Evolutionary conservation across 306 rosid genomes (phyloP).

Genomic region (Cicer pinnatifidum): DNA sequence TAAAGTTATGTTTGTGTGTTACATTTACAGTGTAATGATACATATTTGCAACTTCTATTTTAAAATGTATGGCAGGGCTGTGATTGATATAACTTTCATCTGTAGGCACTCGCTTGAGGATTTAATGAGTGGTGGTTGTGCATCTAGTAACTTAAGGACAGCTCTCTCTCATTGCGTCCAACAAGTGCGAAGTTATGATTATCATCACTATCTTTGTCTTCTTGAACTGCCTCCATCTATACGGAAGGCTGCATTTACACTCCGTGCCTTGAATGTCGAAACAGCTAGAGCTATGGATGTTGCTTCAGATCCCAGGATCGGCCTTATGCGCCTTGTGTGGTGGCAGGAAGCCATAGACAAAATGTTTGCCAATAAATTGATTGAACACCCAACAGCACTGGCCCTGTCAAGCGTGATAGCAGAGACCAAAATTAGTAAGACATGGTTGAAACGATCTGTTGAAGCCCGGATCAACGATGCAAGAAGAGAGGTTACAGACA

Average conservation of each 20-base stretch:
- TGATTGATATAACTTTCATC: slow-evolving; percentile 32
- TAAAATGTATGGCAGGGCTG: neutral
- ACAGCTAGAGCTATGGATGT: slow-evolving; percentile 87
- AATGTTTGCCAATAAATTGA: slow-evolving; percentile 62
- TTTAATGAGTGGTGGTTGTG: slow-evolving; percentile 67
- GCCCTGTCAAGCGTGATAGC: slow-evolving; percentile 63
- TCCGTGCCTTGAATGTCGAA: slow-evolving; percentile 82
- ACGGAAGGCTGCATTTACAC: slow-evolving; percentile 80
- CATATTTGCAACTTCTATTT: slow-evolving; percentile 17
- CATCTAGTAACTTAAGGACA: slow-evolving; percentile 63
- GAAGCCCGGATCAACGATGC: slow-evolving; percentile 87
- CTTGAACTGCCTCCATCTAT: slow-evolving; percentile 76
- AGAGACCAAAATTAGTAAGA: slow-evolving; percentile 70
- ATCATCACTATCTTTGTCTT: slow-evolving; percentile 93
- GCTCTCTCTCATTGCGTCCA: slow-evolving; percentile 83
- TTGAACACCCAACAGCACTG: slow-evolving; percentile 86
- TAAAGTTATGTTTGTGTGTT: neutral
- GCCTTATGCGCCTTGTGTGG: slow-evolving; percentile 66
- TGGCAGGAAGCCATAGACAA: slow-evolving; percentile 93
- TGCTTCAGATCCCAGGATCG: slow-evolving; percentile 85
- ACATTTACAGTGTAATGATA: neutral
- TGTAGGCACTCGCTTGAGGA: slow-evolving; percentile 29
- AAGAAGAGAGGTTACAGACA: slow-evolving; percentile 68
- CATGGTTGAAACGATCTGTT: slow-evolving; percentile 77
- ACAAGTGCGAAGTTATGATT: slow-evolving; percentile 83